These are phyloP conservation scores for Marasmius tenuissimus DNA, from an alignment of 1,284 basidiomycete species.

Conservation along the genomic window DNA sequence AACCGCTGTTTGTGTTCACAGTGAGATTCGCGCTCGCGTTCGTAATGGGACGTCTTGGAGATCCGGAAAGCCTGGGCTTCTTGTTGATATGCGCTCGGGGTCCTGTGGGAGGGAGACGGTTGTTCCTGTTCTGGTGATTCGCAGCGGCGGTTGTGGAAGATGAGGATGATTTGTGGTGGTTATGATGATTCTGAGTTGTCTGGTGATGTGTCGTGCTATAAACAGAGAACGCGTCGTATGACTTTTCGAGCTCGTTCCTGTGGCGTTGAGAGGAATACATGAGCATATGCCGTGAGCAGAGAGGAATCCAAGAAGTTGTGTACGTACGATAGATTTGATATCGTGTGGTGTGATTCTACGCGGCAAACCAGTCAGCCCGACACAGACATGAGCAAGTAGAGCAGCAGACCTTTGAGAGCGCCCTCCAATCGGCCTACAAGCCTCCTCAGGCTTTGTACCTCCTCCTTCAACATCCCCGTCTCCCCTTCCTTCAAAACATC, in stretches of 20 bases:
- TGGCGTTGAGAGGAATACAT: neutral
- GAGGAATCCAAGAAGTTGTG: neutral
- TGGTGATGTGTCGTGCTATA: slow-evolving; percentile 41
- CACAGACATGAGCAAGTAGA: slow-evolving; percentile 1
- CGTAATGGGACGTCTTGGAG: slow-evolving; percentile 1
- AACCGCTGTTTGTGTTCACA: slow-evolving; percentile 22
- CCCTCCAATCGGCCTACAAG: slow-evolving; percentile 67
- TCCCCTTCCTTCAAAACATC: slow-evolving; percentile 62
- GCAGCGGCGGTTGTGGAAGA: slow-evolving; percentile 20
- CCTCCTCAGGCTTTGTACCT: slow-evolving; percentile 65
- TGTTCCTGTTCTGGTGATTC: neutral
- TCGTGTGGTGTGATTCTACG: slow-evolving; percentile 72
- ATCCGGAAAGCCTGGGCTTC: slow-evolving; percentile 66
- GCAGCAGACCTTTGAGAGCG: slow-evolving; percentile 65
- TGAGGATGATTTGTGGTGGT: slow-evolving; percentile 11
- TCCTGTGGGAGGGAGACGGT: slow-evolving; percentile 63
- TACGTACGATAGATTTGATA: slow-evolving; percentile 69
- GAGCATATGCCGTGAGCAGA: slow-evolving; percentile 2
- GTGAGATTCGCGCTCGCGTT: slow-evolving; percentile 15
- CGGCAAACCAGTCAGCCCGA: neutral
- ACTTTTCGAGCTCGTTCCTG: slow-evolving; percentile 70
- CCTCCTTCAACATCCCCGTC: slow-evolving; percentile 72
- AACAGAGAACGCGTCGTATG: slow-evolving; percentile 57
- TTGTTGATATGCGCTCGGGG: slow-evolving; percentile 65
- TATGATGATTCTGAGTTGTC: slow-evolving; percentile 34